Base-by-base conservation (phyloP, 2,329 filamentous ascomycete species). In the Paecilomyces fulvus region DNA sequence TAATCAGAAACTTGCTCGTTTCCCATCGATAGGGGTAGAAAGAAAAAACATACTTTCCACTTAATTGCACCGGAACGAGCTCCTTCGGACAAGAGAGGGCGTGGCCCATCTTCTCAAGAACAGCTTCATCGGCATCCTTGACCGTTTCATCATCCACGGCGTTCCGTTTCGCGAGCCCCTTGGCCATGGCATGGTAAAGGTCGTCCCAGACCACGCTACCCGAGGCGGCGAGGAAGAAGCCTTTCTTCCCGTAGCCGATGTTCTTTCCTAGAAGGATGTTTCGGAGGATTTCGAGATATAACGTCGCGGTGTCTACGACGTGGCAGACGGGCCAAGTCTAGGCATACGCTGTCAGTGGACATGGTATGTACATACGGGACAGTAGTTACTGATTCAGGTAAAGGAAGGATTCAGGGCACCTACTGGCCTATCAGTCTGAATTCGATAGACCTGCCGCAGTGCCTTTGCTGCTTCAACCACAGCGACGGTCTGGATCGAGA, bases 281-380 rank as follows among this genome's bases (percentile, higher is more conserved):
- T 1, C 70, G 69, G 6, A 82, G 61, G 0, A 83, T 66, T 2
- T 73, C 63, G 1, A 81, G 52, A 54, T 81, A 83, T 0, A 82
- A 60, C 0, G 62, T 63, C 0, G 75, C 71, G 31, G 74, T 83
- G 56, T 83, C 80, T 0, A 62, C 9, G 3, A 83, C 63, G 55
- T 83, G 78, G 56, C 76, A 80, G 5, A 83, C 80, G 0, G 80
- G 80, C 80, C 80, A 83, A 1, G 66, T 70, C 75, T 79, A 8
- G 21, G 21, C 21, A 21, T 21, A 21, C 1, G 21, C 21, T 21
- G 21, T 21, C 21, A 21, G 21, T 21, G 21, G 6, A n/a, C 12
- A 14, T 14, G 12, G 33, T 37, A 37, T 37, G n/a, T 4, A 33
- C 14, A 14, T 6, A 37, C 7, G 33, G 12, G n/a, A 7, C 14